phyloP scores from a whole-genome alignment of 768 basidiomycete species.

The Mycena rosella region DNA sequence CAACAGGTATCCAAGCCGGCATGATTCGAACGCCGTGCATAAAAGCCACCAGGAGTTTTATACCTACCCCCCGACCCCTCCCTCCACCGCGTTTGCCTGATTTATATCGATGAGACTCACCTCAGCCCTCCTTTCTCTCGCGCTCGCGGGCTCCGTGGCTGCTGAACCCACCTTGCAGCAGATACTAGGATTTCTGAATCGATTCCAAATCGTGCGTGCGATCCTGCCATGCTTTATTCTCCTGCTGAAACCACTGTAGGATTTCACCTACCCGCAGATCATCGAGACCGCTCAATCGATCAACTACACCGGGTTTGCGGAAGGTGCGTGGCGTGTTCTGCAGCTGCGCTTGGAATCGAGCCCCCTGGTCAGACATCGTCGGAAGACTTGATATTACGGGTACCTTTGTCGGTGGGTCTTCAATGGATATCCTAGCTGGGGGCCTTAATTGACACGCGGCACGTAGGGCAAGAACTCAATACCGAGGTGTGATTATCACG shows the following conservation, averaged over 20 bases:
- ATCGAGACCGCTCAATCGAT: constrained; percentile 9
- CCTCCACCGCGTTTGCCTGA: too few relatives aligned
- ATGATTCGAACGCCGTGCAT: too few relatives aligned
- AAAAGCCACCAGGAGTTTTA: too few relatives aligned
- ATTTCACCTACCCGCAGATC: constrained; percentile 16
- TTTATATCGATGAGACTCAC: too few relatives aligned
- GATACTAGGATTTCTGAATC: constrained; percentile 9
- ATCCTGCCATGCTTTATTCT: not conserved
- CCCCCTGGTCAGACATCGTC: not conserved
- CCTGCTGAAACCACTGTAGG: constrained; percentile 1
- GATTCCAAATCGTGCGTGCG: not conserved
- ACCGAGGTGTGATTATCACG: too few relatives aligned
- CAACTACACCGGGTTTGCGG: constrained; percentile 14
- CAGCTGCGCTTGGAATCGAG: not conserved
- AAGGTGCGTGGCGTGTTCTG: not conserved
- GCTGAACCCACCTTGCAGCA: constrained; percentile 6
- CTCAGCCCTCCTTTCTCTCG: not conserved
- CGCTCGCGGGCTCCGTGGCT: not conserved
- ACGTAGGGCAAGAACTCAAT: too few relatives aligned
- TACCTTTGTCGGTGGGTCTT: constrained; percentile 4
- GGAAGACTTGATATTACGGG: constrained; percentile 16
- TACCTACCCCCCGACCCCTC: too few relatives aligned
- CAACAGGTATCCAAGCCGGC: too few relatives aligned
- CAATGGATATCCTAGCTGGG: too few relatives aligned
- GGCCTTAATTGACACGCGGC: not conserved